Base-by-base conservation (phyloP, 768 basidiomycete species). In the Podaxis rugospora region DNA sequence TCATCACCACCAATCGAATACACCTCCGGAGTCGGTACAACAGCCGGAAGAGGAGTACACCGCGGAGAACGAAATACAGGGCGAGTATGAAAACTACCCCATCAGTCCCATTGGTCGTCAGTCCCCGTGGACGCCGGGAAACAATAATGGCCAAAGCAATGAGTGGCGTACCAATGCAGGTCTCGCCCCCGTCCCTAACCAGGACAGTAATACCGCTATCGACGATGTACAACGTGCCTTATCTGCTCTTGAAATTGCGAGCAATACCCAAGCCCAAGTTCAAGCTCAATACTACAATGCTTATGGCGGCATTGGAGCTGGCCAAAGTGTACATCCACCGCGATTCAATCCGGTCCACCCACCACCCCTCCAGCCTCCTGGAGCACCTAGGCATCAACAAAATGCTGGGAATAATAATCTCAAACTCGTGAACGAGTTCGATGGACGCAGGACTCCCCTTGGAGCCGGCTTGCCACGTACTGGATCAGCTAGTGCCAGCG, bases 221-320 rank as follows among this genome's bases (percentile, higher is more conserved):
- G 92, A 93, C 64, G 91, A 93, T 57, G 86, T 93, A 14, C 83
- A 88, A 65, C 84, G 86, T 44, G 92, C 89, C 16, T 75, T 93
- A 25, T 86, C 88, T 14, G 74, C 82, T 36, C 76, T 93, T 57
- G 90, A 92, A 66, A 74, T 93, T 32, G 72, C 78, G 4, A 77
- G 75, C 28, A 65, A 63, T 7, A 62, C 65, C 25, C 54, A 59
- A 16, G 61, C 59, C 63, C 71, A 68, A 49, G 61, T 56, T 40
- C 68, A 69, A 53, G 62, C 62, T 7, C 70, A 72, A 69, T 73
- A 76, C 62, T 81, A 80, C 62, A 42, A 27, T 36, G 21, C 36
- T 14, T 59, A 59, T 59, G 57, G 57, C 27, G 50, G 36, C 21
- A 25, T 40, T 51, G 72, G 69, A 51, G 66, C 67, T 44, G 80